These are phyloP conservation scores for Solanum hybrid DNA, from an alignment of 305 asterid species.

Conservation along the genomic window DNA sequence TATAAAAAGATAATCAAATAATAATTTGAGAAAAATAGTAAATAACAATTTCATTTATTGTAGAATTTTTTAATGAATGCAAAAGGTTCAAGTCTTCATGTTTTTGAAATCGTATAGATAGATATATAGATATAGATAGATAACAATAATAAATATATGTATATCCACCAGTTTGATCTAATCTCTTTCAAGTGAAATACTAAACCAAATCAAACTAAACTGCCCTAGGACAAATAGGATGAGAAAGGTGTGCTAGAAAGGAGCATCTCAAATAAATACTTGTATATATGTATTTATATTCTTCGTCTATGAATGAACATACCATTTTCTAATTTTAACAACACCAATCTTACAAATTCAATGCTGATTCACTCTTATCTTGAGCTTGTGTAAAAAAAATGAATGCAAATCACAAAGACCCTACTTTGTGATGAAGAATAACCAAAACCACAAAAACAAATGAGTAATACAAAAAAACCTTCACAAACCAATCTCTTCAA, in stretches of 20 bases:
- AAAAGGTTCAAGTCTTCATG: background rate
- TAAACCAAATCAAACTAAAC: background rate
- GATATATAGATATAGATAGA: background rate
- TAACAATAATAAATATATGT: background rate
- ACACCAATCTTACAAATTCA: background rate
- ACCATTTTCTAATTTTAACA: background rate
- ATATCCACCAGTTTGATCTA: background rate
- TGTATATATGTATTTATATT: background rate
- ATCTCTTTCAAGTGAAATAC: background rate
- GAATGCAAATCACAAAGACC: slow-evolving; percentile 1
- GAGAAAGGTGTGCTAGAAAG: background rate
- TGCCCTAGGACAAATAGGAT: background rate
- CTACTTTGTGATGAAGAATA: background rate
- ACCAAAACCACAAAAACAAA: background rate
- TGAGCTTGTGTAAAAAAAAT: background rate
- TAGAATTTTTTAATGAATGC: background rate
- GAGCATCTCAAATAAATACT: background rate
- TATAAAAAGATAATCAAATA: background rate
- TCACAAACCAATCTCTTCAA: slow-evolving; percentile 1
- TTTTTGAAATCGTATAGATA: background rate
- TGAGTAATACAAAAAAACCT: background rate
- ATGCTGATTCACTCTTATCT: background rate
- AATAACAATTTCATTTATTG: background rate
- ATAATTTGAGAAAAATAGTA: background rate
- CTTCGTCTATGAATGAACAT: background rate